phyloP scores from a whole-genome alignment of 805 yeast species.

The Metschnikowia proteae region DNA sequence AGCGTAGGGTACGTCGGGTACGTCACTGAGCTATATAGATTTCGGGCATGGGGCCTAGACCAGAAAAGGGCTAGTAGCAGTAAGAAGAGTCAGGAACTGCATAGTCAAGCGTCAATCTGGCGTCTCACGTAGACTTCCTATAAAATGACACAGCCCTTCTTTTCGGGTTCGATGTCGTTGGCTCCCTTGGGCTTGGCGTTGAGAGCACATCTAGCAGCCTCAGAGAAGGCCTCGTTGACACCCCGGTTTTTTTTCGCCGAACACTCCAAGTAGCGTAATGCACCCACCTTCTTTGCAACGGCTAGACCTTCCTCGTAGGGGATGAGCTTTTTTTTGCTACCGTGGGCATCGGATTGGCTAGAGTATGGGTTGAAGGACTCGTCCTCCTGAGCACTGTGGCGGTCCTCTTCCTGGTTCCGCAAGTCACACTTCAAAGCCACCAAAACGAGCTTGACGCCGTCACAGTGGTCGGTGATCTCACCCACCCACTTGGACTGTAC shows the following conservation, averaged over 20 bases:
- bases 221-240: constrained; percentile 98
- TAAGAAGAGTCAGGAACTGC: background rate
- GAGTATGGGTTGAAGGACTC: constrained; percentile 32
- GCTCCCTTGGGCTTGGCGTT: constrained; percentile 83
- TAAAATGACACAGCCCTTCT: constrained; percentile 39
- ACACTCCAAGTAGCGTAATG: constrained; percentile 91
- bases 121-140: constrained; percentile 11
- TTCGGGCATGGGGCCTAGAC: background rate
- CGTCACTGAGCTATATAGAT: background rate
- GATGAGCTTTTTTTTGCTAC: constrained; percentile 52
- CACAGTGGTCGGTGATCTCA: constrained; percentile 95
- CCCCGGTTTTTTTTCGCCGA: constrained; percentile 96
- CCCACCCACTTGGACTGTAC: constrained; percentile 97
- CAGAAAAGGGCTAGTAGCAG: background rate
- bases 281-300: constrained; percentile 91
- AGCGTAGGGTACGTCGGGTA: background rate
- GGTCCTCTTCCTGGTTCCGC: constrained; percentile 56
- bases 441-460: constrained; percentile 87
- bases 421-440: constrained; percentile 95
- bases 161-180: constrained; percentile 43
- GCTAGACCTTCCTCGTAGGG: constrained; percentile 90
- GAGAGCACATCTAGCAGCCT: constrained; percentile 95
- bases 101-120: background rate
- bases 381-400: constrained; percentile 23
- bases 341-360: constrained; percentile 29